These are phyloP conservation scores for Leucogyrophana mollusca DNA, from an alignment of 768 basidiomycete genomes.

Conservation along the genomic window DNA sequence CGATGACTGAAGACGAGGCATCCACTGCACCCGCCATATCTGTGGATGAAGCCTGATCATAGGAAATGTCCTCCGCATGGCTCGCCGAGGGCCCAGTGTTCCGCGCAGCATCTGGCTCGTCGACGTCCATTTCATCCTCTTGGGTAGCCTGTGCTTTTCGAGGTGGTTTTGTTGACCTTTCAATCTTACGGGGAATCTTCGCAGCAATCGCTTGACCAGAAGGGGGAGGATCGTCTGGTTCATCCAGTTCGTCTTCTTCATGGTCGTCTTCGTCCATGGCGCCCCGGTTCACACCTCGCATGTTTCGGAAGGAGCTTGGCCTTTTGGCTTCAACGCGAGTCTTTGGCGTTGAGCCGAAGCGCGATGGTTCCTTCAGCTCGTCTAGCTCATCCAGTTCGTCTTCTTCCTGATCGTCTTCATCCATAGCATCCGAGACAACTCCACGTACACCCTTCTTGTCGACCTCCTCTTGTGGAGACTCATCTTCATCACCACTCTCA, in stretches of 20 bases:
- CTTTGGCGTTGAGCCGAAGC: conserved; percentile 2
- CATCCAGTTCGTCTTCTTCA: conserved; percentile 16
- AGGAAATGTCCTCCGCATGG: neutral
- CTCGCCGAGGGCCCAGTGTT: too few relatives aligned
- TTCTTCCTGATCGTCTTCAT: conserved; percentile 21
- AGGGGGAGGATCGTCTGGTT: conserved; percentile 14
- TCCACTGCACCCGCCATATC: neutral
- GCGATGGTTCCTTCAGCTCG: conserved; percentile 17
- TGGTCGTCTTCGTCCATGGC: conserved; percentile 7
- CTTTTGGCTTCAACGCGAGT: neutral
- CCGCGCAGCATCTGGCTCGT: too few relatives aligned
- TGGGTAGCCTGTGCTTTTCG: too few relatives aligned
- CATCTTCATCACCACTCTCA: conserved; percentile 10
- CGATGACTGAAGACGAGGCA: conserved; percentile 11
- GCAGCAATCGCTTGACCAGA: too few relatives aligned
- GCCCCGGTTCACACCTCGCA: too few relatives aligned
- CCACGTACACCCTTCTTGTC: conserved; percentile 19
- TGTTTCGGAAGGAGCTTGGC: conserved; percentile 10
- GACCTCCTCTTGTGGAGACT: conserved; percentile 9
- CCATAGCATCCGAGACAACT: conserved; percentile 14
- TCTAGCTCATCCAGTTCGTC: conserved; percentile 16
- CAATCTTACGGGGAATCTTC: too few relatives aligned
- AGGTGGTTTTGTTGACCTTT: too few relatives aligned
- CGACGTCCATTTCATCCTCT: conserved; percentile 26
- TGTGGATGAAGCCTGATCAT: neutral